Evolutionary conservation across 192 early-diverging fungal species (phyloP).

Genomic region (Backusella luteola): DNA sequence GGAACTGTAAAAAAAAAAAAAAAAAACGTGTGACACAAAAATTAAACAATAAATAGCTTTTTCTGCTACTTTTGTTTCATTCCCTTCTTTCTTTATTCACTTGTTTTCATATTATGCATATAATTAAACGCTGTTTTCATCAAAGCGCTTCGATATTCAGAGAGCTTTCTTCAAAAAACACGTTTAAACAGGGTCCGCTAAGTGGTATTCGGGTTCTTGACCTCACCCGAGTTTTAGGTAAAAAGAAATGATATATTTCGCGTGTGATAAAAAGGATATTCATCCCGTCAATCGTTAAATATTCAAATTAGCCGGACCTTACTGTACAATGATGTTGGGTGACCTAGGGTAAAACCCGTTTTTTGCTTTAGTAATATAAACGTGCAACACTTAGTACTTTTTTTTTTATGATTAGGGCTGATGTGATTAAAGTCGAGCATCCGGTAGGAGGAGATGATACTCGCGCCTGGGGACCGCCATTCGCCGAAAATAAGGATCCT

Average conservation of each 20-base stretch:
- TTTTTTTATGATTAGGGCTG: constrained; percentile 51
- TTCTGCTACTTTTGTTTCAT: neutral
- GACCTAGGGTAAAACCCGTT: constrained; percentile 45
- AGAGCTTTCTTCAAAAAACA: neutral
- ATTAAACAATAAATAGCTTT: neutral
- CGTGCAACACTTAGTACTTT: neutral
- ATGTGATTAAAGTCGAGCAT: constrained; percentile 90
- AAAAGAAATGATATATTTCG: neutral
- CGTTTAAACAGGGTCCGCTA: constrained; percentile 25
- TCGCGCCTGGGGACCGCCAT: constrained; percentile 80
- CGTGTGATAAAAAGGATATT: neutral
- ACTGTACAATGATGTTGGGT: constrained; percentile 76
- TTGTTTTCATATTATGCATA: neutral
- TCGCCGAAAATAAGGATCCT: constrained; percentile 36
- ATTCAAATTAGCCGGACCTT: constrained; percentile 60
- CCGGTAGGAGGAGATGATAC: constrained; percentile 86
- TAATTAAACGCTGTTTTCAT: neutral
- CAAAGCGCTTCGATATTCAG: neutral
- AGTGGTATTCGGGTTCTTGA: constrained; percentile 68
- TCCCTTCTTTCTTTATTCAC: neutral
- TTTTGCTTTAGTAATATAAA: neutral
- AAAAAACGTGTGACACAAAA: neutral
- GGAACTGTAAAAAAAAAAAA: neutral
- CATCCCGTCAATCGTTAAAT: neutral
- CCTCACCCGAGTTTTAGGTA: constrained; percentile 67